Conservation (phyloP, 371 early-diverging fungal species). For the Mucor irregularis region DNA sequence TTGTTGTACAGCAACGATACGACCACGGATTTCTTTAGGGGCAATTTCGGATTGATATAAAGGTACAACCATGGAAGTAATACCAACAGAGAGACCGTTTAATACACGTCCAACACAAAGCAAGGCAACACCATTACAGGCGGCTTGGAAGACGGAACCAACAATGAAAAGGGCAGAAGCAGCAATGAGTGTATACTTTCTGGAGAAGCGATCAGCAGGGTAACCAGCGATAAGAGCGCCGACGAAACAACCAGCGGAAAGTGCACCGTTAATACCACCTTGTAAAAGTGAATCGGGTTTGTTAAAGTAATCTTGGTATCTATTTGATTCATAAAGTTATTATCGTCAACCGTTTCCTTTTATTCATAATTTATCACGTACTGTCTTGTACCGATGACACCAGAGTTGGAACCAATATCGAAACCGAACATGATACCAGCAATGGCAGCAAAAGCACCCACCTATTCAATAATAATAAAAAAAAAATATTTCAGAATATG, state of each 20-base stretch:
- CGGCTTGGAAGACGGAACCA: constrained; percentile 42
- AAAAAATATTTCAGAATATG: too few species aligned
- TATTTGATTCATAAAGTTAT: constrained; percentile 2
- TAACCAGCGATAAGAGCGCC: constrained; percentile 47
- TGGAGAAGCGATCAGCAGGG: constrained; percentile 42
- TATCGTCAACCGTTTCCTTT: background rate
- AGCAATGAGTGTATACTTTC: constrained; percentile 41
- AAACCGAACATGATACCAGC: constrained; percentile 67
- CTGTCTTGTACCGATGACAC: constrained; percentile 56
- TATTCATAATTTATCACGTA: constrained; percentile 3
- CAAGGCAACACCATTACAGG: constrained; percentile 36
- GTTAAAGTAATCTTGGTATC: constrained; percentile 58
- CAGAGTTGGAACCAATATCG: constrained; percentile 62
- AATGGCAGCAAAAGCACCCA: constrained; percentile 58
- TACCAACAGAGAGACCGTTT: constrained; percentile 45
- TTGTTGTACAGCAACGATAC: constrained; percentile 70
- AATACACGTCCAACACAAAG: constrained; percentile 42
- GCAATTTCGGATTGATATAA: constrained; percentile 64
- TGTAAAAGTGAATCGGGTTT: constrained; percentile 47
- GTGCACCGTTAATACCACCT: constrained; percentile 64
- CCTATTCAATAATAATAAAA: too few species aligned
- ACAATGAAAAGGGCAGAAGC: constrained; percentile 36
- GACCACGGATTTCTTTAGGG: constrained; percentile 65
- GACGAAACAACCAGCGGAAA: constrained; percentile 43
- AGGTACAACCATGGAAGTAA: constrained; percentile 46